phyloP scores from a whole-genome alignment of 331 rosid genomes.

The Cucumis variabilis region DNA sequence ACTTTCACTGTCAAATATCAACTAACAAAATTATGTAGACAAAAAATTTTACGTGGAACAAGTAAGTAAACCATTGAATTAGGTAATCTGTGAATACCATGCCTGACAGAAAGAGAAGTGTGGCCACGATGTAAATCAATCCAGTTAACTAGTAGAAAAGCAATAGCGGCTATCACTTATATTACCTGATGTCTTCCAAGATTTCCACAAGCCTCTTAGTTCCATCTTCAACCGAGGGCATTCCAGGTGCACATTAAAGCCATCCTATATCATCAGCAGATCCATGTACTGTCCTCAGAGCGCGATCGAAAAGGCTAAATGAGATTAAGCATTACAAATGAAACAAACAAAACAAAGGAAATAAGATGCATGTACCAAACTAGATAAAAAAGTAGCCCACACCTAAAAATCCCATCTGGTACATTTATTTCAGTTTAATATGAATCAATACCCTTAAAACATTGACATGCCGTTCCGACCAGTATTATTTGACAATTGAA shows the following conservation, averaged over 20 bases:
- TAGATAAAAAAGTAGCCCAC: not conserved
- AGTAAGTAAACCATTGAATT: too few species aligned
- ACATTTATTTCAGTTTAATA: not conserved
- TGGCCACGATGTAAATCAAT: too few species aligned
- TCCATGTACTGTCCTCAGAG: conserved; percentile 87
- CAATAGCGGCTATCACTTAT: conserved; percentile 16
- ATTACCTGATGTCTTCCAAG: conserved; percentile 70
- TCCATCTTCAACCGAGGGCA: conserved; percentile 92
- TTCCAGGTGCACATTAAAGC: conserved; percentile 80
- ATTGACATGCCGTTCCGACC: conserved; percentile 72
- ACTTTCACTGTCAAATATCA: not conserved
- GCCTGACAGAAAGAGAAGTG: too few species aligned
- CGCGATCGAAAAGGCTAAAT: conserved; percentile 85
- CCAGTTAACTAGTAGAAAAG: too few species aligned
- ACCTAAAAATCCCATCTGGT: not conserved
- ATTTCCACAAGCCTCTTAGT: conserved; percentile 83
- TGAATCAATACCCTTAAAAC: conserved; percentile 72
- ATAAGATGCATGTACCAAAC: too few species aligned
- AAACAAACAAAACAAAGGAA: too few species aligned
- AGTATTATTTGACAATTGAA: conserved; percentile 44
- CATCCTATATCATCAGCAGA: conserved; percentile 98
- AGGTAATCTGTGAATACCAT: too few species aligned
- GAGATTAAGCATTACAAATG: too few species aligned
- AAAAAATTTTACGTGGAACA: too few species aligned
- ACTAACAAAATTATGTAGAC: too few species aligned